Conservation (phyloP, 805 yeast species). For the Cyberlindnera maritima region DNA sequence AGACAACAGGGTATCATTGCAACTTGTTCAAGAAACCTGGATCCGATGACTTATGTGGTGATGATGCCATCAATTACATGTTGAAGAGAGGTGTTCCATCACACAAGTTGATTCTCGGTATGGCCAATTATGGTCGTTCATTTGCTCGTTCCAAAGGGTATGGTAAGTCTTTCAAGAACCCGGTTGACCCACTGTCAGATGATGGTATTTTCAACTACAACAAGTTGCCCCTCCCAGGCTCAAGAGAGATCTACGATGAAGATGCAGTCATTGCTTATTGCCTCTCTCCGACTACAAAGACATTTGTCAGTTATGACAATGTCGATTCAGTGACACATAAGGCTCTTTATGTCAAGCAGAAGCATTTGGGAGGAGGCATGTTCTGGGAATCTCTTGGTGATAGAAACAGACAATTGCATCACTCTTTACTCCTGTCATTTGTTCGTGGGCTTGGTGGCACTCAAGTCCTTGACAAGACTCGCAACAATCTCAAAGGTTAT, state of each 20-base stretch:
- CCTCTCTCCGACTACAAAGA: constrained; percentile 35
- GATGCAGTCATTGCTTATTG: constrained; percentile 53
- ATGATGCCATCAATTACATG: constrained; percentile 46
- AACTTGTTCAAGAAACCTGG: constrained; percentile 44
- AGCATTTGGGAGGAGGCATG: constrained; percentile 76
- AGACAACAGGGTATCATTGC: constrained; percentile 61
- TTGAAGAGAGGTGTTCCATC: constrained; percentile 40
- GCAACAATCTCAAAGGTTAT: constrained; percentile 12
- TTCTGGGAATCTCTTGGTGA: constrained; percentile 97
- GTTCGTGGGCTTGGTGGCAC: constrained; percentile 29
- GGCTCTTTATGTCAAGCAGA: constrained; percentile 50
- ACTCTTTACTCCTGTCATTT: constrained; percentile 46
- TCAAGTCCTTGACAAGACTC: constrained; percentile 8
- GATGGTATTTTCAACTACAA: constrained; percentile 47
- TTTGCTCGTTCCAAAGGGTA: constrained; percentile 41
- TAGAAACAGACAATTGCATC: constrained; percentile 27
- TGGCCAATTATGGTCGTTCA: constrained; percentile 81
- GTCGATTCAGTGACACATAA: constrained; percentile 50
- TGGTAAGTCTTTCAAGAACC: constrained; percentile 44
- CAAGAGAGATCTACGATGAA: constrained; percentile 50
- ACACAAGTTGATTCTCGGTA: constrained; percentile 67
- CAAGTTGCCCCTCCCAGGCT: constrained; percentile 45
- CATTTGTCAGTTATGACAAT: constrained; percentile 67
- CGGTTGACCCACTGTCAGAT: constrained; percentile 33
- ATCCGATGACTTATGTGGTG: constrained; percentile 41